Evolutionary conservation across 495 filamentous ascomycete genomes (phyloP).

Genomic region (Diplogelasinospora grovesii): DNA sequence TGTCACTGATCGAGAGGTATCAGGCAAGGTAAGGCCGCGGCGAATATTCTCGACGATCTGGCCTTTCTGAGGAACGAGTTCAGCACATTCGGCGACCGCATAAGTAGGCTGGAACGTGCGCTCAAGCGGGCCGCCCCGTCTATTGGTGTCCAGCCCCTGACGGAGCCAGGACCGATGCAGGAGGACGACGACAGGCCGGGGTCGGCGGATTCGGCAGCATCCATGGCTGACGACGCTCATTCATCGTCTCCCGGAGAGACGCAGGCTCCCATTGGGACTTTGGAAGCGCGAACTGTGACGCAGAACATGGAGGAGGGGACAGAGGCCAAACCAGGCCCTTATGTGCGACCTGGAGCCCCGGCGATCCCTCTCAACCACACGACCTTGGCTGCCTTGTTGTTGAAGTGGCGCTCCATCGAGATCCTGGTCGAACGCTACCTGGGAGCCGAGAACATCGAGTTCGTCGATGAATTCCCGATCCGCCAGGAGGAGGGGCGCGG

Average conservation of each 20-base stretch:
- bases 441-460: conserved; percentile 46
- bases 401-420: conserved; percentile 64
- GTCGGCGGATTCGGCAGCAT: conserved; percentile 15
- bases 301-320: conserved; percentile 36
- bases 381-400: conserved; percentile 69
- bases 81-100: conserved; percentile 20
- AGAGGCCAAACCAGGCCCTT: conserved; percentile 38
- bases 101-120: conserved; percentile 18
- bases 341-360: conserved; percentile 45
- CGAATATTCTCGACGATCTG: conserved; percentile 43
- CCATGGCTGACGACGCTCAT: conserved; percentile 13
- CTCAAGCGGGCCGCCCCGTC: conserved; percentile 12
- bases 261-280: conserved; percentile 13
- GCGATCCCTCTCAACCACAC: conserved; percentile 73
- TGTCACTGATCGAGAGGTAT: conserved; percentile 9
- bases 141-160: conserved; percentile 6
- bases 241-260: conserved; percentile 20
- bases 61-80: conserved; percentile 27
- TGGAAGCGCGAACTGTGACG: conserved; percentile 26
- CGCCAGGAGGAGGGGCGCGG: conserved; percentile 69
- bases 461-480: conserved; percentile 60
- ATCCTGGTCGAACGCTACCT: conserved; percentile 43
- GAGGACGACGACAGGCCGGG: conserved; percentile 19
- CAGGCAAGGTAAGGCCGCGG: conserved; percentile 47
- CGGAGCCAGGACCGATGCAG: too few species aligned